Evolutionary conservation across 2,329 filamentous ascomycete species (phyloP), one percentile per base, ranked within the genome.

Genomic region (Fusarium citri): DNA sequence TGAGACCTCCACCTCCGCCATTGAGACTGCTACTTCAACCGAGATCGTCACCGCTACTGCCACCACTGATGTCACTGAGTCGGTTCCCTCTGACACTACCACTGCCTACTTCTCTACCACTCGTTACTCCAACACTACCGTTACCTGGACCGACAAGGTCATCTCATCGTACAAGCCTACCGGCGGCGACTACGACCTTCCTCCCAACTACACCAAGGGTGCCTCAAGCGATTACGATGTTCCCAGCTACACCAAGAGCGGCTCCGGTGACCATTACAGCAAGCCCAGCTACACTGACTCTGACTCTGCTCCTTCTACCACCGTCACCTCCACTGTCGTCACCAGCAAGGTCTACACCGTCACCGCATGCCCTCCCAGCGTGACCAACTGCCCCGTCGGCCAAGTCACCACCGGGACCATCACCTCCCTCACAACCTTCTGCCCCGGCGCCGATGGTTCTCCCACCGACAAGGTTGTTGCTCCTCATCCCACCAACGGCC

Each of bases 391-490:
- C 64, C 72, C 75, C 5, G 55, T 76, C 26, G 76, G 75, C 22
- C 59, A 72, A 3, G 75, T 80, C 26, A 77, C 77, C 15, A 78
- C 76, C 20, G 68, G 75, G 46, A 65, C 65, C 28, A 62, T 75
- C 54, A 74, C 68, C 14, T 64, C 58, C 20, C 77, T 77, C 55
- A 81, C 78, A 18, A 82, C 80, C 11, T 78, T 82, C 60, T 82
- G 81, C 73, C 81, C 81, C 15, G 66, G 57, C 22, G 40, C 54
- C n/a, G 60, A 60, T 11, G 43, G 22, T 4, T 54, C 68, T 2
- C 37, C 53, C 3, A 45, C 25, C n/a, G 41, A 50, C 20, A 63
- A 30, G 26, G 40, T 5, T 4, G 34, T n/a, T 37, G 55, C 58
- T 12, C 64, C 66, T 12, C 41, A 51, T 4, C 58, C 67, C 1